Conservation (phyloP, 2,329 filamentous ascomycete genomes). For the Coniochaeta pulveracea region DNA sequence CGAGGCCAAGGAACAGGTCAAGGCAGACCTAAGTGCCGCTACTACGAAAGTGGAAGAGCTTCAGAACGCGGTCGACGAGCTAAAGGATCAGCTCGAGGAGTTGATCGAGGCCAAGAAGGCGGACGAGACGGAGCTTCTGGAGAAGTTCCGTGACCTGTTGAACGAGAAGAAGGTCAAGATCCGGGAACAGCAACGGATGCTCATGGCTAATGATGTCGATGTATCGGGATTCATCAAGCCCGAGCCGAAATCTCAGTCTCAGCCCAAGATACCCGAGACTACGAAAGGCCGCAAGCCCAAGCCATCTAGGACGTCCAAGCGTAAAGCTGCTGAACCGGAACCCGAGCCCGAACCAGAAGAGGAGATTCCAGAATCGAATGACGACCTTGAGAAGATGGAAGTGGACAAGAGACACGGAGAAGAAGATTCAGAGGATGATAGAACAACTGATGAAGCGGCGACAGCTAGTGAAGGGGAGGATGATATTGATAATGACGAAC, state of each 20-base stretch:
- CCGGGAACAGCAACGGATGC: slow-evolving; percentile 55
- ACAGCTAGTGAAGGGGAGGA: slow-evolving; percentile 31
- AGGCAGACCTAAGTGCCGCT: slow-evolving; percentile 28
- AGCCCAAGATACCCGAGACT: slow-evolving; percentile 8
- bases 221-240: not conserved
- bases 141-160: slow-evolving; percentile 58
- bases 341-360: slow-evolving; percentile 12
- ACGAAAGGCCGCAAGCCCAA: slow-evolving; percentile 2
- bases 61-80: slow-evolving; percentile 42
- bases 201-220: slow-evolving; percentile 18
- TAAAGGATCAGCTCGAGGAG: slow-evolving; percentile 54
- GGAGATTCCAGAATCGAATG: slow-evolving; percentile 29
- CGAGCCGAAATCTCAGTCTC: slow-evolving; percentile 1
- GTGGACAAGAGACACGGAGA: slow-evolving; percentile 23
- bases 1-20: slow-evolving; percentile 31
- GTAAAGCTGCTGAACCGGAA: slow-evolving; percentile 31
- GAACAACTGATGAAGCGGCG: slow-evolving; percentile 21
- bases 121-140: slow-evolving; percentile 54
- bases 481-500: slow-evolving; percentile 17
- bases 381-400: slow-evolving; percentile 39
- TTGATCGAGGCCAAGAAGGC: slow-evolving; percentile 54
- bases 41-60: slow-evolving; percentile 32
- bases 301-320: slow-evolving; percentile 33
- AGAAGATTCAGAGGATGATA: slow-evolving; percentile 22
- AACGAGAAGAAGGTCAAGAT: slow-evolving; percentile 78